A percentile compares a stretch with the other conserved stretches of the same genome.
These are phyloP conservation scores for Annulohypoxylon bovei DNA, from an alignment of 495 filamentous ascomycete genomes.

Conservation along the genomic window DNA sequence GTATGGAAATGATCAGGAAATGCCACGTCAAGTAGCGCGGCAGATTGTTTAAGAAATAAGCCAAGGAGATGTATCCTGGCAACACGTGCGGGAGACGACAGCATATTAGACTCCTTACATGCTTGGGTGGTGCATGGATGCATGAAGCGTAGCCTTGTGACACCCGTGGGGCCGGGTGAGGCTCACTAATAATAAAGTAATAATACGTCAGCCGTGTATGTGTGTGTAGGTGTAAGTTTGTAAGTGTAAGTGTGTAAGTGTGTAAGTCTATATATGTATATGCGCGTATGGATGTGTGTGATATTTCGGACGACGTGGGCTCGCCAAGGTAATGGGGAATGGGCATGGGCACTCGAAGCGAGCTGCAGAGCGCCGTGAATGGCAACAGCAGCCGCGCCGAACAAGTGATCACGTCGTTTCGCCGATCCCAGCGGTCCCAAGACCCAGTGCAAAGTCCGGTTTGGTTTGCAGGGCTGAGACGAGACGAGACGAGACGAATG, in stretches of 20 bases:
- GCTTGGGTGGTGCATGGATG: slow-evolving; percentile 2
- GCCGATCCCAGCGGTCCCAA: slow-evolving; percentile 28
- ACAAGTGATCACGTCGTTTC: slow-evolving; percentile 16
- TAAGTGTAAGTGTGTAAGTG: slow-evolving; percentile 10
- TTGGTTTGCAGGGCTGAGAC: slow-evolving; percentile 41
- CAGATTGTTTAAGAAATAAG: slow-evolving; percentile 30
- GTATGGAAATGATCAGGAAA: slow-evolving; percentile 35
- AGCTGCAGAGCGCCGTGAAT: slow-evolving; percentile 33
- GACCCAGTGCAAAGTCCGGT: slow-evolving; percentile 21
- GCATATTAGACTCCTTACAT: slow-evolving; percentile 37
- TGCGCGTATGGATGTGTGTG: slow-evolving; percentile 9
- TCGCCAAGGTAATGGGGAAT: not conserved
- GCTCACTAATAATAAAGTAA: slow-evolving; percentile 40
- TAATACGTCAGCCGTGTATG: slow-evolving; percentile 35
- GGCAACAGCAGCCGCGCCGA: slow-evolving; percentile 29
- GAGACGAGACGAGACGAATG: slow-evolving; percentile 20
- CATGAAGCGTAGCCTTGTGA: slow-evolving; percentile 43
- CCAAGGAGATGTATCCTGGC: slow-evolving; percentile 30
- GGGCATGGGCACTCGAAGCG: slow-evolving; percentile 7
- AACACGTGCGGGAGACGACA: slow-evolving; percentile 39
- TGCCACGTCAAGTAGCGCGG: slow-evolving; percentile 43
- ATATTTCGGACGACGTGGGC: slow-evolving; percentile 2
- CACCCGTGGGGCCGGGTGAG: slow-evolving; percentile 25
- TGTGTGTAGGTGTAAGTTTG: slow-evolving; percentile 13
- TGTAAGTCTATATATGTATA: not conserved